Evolutionary conservation across 2,329 filamentous ascomycete species (phyloP).

Genomic region (Botryotinia narcissicola): DNA sequence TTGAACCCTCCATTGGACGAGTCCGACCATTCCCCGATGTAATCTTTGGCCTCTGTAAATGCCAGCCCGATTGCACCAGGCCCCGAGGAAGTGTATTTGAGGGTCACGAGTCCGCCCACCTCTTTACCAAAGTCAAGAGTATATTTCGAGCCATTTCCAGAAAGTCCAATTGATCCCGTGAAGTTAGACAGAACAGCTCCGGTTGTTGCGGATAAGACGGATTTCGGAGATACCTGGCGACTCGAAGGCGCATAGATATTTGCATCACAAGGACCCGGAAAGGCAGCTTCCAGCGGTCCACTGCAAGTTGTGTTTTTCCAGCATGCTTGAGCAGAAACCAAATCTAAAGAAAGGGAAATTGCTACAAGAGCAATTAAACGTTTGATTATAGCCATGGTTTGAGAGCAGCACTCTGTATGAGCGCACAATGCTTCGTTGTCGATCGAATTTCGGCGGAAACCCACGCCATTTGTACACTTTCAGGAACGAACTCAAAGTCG

Average conservation of each 20-base stretch:
- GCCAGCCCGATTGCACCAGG: conserved; percentile 45
- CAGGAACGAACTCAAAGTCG: not conserved
- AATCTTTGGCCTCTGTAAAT: conserved; percentile 49
- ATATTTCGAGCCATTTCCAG: conserved; percentile 49
- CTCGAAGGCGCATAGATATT: conserved; percentile 56
- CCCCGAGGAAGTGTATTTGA: conserved; percentile 38
- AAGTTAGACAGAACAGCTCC: conserved; percentile 33
- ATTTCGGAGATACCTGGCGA: conserved; percentile 48
- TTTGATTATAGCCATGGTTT: conserved; percentile 14
- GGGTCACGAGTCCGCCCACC: conserved; percentile 53
- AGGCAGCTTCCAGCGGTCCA: conserved; percentile 49
- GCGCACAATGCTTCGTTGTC: conserved; percentile 5
- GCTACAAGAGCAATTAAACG: not conserved
- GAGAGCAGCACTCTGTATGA: not conserved
- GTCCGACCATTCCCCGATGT: conserved; percentile 49
- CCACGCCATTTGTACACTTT: conserved; percentile 5
- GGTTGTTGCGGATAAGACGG: conserved; percentile 43
- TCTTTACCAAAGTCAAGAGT: conserved; percentile 60
- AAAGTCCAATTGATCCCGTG: conserved; percentile 22
- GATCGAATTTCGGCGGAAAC: not conserved
- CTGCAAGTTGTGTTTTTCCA: conserved; percentile 57
- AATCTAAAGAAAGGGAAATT: conserved; percentile 12
- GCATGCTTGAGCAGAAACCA: conserved; percentile 40
- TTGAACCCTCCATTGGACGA: conserved; percentile 48
- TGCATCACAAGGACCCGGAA: conserved; percentile 56